Percentiles rank a stretch among this genome's conserved stretches.
phyloP scores from a whole-genome alignment of 495 filamentous ascomycete species.

The Hypoxylon fuscum region DNA sequence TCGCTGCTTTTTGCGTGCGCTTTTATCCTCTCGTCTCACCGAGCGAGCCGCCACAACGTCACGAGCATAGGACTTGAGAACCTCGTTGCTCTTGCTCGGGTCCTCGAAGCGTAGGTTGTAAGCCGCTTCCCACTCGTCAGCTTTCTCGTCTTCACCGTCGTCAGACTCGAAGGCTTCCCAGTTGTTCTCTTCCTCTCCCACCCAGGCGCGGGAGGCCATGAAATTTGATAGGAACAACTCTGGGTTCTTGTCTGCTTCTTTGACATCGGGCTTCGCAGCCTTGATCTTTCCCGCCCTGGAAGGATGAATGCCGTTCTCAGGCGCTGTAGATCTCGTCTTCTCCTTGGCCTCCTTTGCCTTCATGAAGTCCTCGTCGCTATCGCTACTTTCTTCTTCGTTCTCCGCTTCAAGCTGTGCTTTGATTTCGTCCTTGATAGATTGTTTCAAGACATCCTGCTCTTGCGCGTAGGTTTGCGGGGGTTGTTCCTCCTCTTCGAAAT shows the following conservation, averaged over 20 bases:
- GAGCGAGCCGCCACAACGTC: constrained; percentile 80
- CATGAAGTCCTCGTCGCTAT: constrained; percentile 78
- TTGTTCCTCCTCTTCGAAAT: constrained; percentile 63
- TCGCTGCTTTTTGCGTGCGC: constrained; percentile 74
- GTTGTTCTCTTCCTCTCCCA: constrained; percentile 64
- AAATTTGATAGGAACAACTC: constrained; percentile 91
- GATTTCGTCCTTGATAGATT: constrained; percentile 79
- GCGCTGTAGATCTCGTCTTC: constrained; percentile 29
- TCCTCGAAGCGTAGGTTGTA: constrained; percentile 98
- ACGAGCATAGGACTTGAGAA: constrained; percentile 85
- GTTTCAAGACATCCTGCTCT: constrained; percentile 85
- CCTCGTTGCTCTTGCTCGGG: constrained; percentile 82
- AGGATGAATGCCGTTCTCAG: constrained; percentile 53
- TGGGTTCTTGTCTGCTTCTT: constrained; percentile 87
- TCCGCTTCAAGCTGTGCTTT: constrained; percentile 65
- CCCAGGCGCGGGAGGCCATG: constrained; percentile 88
- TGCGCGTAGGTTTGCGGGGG: constrained; percentile 77
- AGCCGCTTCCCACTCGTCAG: constrained; percentile 89
- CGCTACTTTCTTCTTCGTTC: constrained; percentile 64
- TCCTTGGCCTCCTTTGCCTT: constrained; percentile 57
- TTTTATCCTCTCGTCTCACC: constrained; percentile 83
- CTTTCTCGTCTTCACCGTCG: constrained; percentile 81
- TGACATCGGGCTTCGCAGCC: constrained; percentile 67
- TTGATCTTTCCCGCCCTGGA: constrained; percentile 58
- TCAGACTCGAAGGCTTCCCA: constrained; percentile 89